A percentile compares a stretch with the other conserved stretches of the same genome.
phyloP scores from a whole-genome alignment of 2,329 filamentous ascomycete genomes.

The Chrysosporium keratinophilum region DNA sequence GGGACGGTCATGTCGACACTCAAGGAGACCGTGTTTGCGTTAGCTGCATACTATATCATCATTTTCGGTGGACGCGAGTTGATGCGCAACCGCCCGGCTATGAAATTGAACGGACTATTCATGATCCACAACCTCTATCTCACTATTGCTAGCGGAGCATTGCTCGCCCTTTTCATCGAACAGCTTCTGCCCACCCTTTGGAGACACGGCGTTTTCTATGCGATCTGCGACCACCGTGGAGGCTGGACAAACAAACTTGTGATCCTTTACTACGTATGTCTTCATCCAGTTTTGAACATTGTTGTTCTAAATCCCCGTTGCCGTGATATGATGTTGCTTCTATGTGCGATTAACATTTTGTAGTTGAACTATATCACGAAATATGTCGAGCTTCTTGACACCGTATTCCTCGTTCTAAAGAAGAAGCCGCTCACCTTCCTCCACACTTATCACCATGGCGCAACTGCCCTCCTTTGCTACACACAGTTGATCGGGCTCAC shows the following conservation, averaged over 20 bases:
- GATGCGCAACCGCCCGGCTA: slow-evolving; percentile 70
- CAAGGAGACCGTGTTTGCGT: slow-evolving; percentile 62
- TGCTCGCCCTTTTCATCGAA: slow-evolving; percentile 73
- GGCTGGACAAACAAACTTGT: slow-evolving; percentile 85
- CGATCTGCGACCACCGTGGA: slow-evolving; percentile 61
- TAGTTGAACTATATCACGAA: slow-evolving; percentile 92
- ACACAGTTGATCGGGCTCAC: slow-evolving; percentile 81
- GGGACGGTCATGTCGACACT: slow-evolving; percentile 78
- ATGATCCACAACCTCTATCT: slow-evolving; percentile 87
- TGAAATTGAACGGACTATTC: slow-evolving; percentile 74
- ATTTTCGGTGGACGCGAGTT: slow-evolving; percentile 79
- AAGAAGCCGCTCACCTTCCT: slow-evolving; percentile 96
- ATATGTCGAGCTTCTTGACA: slow-evolving; percentile 84
- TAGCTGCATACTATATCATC: slow-evolving; percentile 73
- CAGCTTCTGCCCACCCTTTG: slow-evolving; percentile 72
- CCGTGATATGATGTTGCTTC: background rate
- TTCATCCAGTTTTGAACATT: background rate
- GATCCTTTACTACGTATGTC: slow-evolving; percentile 78
- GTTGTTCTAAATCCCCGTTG: background rate
- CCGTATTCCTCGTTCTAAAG: slow-evolving; percentile 87
- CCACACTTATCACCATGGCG: slow-evolving; percentile 92
- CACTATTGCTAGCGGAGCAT: slow-evolving; percentile 63
- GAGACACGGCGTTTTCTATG: slow-evolving; percentile 67
- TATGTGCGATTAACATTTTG: slow-evolving; percentile 30
- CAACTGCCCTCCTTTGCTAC: slow-evolving; percentile 86